Evolutionary conservation across 305 asterid species (phyloP), one percentile per base, ranked within the genome.

Genomic region (Solanum hybrid): DNA sequence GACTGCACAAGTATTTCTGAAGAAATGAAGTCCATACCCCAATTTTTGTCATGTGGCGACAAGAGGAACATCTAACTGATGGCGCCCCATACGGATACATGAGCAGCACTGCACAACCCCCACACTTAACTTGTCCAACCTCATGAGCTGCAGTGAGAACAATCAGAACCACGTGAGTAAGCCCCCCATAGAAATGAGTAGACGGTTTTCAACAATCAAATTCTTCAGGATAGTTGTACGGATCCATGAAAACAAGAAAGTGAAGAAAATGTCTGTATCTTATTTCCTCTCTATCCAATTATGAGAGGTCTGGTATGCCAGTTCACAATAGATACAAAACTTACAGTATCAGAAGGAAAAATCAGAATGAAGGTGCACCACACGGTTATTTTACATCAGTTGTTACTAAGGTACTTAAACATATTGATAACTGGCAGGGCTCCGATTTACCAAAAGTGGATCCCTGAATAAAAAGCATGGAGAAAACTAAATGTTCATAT

Each of bases 41-140:
- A 82, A 98, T 95, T 91, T 95, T 95, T 0, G 99, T 96, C 85
- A 96, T 93, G 60, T 88, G 89, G 86, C 90, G 95, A 91, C 99
- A 98, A 87, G 98, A 92, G 87, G 97, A 90, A 89, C 99, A 98
- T 88, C 91, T 93, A 87, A 98, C 99, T 6, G 96, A 94, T 29
- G 95, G 96, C 60, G 98, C 97, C 87, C 98, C 99, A 42, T 93
- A 92, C 4, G 94, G 96, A 91, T 94, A 96, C 99, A 98, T 96
- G 87, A 98, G 98, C 95, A 98, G 90, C 89, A 93, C 93, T 10
- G 91, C 45, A 89, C 99, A 98, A 45, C 96, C 94, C 86, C 96
- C 97, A 34, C 99, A 98, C 66, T 92, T 94, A 4, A 98, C 97
- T 94, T 95, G 99, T 64, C 99, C 99, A 17, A 98, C 93, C 91